Evolutionary conservation across 2,329 filamentous ascomycete species (phyloP), one percentile per base, ranked within the genome.

Genomic region (Diaporthe vaccinii): DNA sequence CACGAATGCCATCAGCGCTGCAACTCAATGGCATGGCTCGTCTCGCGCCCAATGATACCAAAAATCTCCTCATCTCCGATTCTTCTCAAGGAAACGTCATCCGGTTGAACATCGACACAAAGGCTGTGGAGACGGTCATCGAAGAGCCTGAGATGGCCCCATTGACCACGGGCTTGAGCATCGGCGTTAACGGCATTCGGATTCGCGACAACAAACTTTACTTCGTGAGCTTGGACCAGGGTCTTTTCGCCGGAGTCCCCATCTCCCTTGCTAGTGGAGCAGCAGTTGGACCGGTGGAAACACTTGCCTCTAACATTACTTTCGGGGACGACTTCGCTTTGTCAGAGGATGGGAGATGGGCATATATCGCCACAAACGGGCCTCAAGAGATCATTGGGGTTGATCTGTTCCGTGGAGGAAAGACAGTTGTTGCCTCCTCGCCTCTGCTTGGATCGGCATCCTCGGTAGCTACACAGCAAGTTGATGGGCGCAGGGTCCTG

Each of bases 211-310:
- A 7, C 20, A 25, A 68, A 68, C 62, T 68, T n/a, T 68, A 68
- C n/a, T 68, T 68, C 22, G 44, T 68, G 28, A 68, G 44, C 62
- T 36, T 68, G 62, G 62, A 68, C 62, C 62, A 68, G 31, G 44
- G 62, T 2, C 28, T 51, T 20, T 68, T 53, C 44, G 28, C 62
- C 46, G 10, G 46, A 15, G 44, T 68, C 0, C 62, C 44, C 31
- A 25, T 68, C 31, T 68, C 62, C 22, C 62, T 25, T 25, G 44
- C 22, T 22, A 51, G 62, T 17, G 44, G 62, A 17, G 15, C 44
- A 49, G 12, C 44, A 34, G 62, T 34, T 14, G 62, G 61, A 9
- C 12, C 61, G 9, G 41, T 51, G 28, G 28, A 51, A 25, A 51
- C 31, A 25, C 62, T 68, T 34, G 61, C 44, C 9, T 67, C 61